Evolutionary conservation across 306 rosid genomes (phyloP).

Genomic region (Cicer pinnatifidum): DNA sequence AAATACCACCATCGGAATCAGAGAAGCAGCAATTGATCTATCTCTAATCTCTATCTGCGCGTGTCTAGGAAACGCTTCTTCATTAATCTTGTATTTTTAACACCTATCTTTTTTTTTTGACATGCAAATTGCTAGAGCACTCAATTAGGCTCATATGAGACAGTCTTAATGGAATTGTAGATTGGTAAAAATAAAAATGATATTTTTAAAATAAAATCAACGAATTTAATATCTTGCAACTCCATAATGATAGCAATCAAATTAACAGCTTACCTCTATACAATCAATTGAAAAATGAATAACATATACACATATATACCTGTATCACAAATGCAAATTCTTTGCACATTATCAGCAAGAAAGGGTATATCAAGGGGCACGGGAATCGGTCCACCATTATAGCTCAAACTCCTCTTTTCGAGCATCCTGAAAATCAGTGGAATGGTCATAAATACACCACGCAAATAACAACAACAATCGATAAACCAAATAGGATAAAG

Average conservation of each 20-base stretch:
- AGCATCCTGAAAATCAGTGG: conserved; percentile 69
- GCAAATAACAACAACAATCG: neutral
- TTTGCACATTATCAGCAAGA: conserved; percentile 77
- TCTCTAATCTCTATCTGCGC: neutral
- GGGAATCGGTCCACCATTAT: conserved; percentile 73
- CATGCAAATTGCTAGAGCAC: neutral
- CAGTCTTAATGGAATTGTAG: conserved; percentile 12
- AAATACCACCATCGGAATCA: conserved; percentile 38
- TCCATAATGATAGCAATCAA: conserved; percentile 5
- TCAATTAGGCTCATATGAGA: neutral
- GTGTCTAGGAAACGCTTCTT: neutral
- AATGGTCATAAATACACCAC: neutral
- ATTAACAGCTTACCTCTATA: neutral
- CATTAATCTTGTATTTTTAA: neutral
- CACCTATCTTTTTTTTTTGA: neutral
- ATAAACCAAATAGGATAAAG: neutral
- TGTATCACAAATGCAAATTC: conserved; percentile 75
- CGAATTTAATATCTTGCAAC: neutral
- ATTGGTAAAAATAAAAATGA: neutral
- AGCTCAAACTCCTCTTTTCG: conserved; percentile 92
- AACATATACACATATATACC: conserved; percentile 51
- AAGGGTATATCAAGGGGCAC: conserved; percentile 73
- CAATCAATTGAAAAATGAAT: neutral
- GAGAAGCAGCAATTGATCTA: conserved; percentile 30
- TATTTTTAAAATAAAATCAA: conserved; percentile 21